Evolutionary conservation across 2,329 filamentous ascomycete species (phyloP), one percentile per base, ranked within the genome.

Genomic region (Pestalotiopsis fici): DNA sequence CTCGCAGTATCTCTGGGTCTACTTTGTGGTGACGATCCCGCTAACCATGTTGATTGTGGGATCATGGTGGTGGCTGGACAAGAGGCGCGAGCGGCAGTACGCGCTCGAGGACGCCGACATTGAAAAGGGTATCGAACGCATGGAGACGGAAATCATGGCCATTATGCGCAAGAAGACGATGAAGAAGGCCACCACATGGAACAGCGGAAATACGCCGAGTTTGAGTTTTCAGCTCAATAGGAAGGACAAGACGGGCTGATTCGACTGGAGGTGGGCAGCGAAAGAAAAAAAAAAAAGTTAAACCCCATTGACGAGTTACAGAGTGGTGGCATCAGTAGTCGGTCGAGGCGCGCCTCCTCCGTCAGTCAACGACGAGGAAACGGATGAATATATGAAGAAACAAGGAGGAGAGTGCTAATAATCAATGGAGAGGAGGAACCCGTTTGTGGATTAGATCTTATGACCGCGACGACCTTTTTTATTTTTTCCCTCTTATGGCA

Each of bases 21-120:
- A 90, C 78, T 90, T 90, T 70, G 87, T 80, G 69, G 83, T 90
- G 65, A 88, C 87, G 2, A 76, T 90, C 12, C 88, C 88, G 3
- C 71, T 90, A 64, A 91, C 88, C 0, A 73, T 84, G 2, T 31
- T 81, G 62, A 87, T 90, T 69, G 85, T 91, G 27, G 77, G 79
- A 2, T 74, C 80, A n/a, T 90, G 88, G 87, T 80, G 85, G 72
- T 80, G 81, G 69, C 86, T 86, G 73, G 87, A 89, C 72, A 79
- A 76, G 54, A 79, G 80, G 27, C 84, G 86, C 62, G 84, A 88
- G 77, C 78, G 75, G 66, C 76, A 79, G 70, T 86, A 86, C 71
- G 79, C 77, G 13, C 71, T 72, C 62, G 86, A 88, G 72, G 86
- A 89, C 69, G 71, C 73, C 28, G 82, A 86, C 64, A 80, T 88